Evolutionary conservation across 129 eudicot genomes (phyloP).

Genomic region (Flaveria ramosissima): DNA sequence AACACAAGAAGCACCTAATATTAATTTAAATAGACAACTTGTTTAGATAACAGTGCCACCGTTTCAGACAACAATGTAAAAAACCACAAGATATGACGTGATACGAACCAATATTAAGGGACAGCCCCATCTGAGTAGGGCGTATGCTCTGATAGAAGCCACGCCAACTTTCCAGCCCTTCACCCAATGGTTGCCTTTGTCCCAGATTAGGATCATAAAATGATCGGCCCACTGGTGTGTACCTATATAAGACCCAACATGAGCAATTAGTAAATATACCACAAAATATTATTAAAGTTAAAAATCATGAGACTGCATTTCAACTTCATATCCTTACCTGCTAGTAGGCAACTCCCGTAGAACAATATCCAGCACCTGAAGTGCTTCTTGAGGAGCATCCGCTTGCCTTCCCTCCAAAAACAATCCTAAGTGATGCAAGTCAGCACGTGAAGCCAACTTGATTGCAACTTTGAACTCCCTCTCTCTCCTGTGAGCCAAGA

Average conservation of each 20-base stretch:
- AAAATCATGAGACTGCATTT: constrained; percentile 1
- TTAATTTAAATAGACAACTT: background rate
- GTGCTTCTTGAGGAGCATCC: constrained; percentile 96
- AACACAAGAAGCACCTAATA: constrained; percentile 3
- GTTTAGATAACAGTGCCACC: background rate
- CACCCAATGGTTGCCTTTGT: constrained; percentile 75
- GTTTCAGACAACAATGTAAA: background rate
- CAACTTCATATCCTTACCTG: constrained; percentile 39
- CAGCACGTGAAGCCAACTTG: constrained; percentile 89
- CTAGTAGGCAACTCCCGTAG: constrained; percentile 81
- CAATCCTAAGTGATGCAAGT: constrained; percentile 83
- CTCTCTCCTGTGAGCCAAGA: constrained; percentile 57
- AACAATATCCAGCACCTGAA: constrained; percentile 93
- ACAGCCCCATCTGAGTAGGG: constrained; percentile 98
- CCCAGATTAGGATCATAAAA: constrained; percentile 76
- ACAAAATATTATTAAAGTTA: background rate
- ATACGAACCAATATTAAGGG: constrained; percentile 72
- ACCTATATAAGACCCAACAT: constrained; percentile 44
- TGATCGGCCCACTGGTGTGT: constrained; percentile 82
- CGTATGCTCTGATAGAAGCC: constrained; percentile 94
- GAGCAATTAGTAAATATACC: background rate
- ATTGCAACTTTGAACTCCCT: constrained; percentile 83
- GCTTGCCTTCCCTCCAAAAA: constrained; percentile 83
- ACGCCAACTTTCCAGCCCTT: constrained; percentile 93
- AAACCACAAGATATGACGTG: background rate